Percentiles rank a stretch among this genome's conserved stretches.
Evolutionary conservation across 169 alveolate genomes (phyloP).

Genomic region (Plasmodium inui): DNA sequence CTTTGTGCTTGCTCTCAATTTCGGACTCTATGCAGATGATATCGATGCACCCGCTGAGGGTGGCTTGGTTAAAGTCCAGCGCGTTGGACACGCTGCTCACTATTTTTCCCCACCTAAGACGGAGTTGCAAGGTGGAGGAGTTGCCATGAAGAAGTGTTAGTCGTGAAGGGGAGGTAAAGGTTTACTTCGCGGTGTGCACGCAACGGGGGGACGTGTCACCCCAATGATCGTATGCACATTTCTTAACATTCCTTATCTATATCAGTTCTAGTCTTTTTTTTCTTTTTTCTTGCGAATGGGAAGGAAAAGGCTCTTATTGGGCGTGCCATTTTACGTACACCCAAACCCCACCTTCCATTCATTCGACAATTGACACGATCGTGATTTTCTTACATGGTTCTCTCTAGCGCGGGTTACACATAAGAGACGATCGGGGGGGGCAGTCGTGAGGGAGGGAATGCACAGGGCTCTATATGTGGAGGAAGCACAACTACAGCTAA

Average conservation of each 20-base stretch:
- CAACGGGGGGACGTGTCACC: background rate
- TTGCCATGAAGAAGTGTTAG: background rate
- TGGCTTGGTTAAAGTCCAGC: constrained; percentile 93
- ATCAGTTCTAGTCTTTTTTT: background rate
- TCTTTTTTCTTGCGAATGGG: background rate
- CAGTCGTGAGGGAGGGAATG: background rate
- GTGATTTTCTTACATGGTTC: background rate
- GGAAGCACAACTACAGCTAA: background rate
- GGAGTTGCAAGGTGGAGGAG: background rate
- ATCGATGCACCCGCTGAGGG: constrained; percentile 95
- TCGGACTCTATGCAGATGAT: constrained; percentile 90
- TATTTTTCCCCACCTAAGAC: constrained; percentile 91
- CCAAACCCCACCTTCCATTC: background rate
- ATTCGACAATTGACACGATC: background rate
- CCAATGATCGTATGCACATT: background rate
- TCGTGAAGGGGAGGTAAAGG: background rate
- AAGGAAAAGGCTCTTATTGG: background rate
- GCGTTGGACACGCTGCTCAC: constrained; percentile 92
- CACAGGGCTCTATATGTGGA: background rate
- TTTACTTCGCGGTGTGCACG: background rate
- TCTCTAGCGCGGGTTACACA: background rate
- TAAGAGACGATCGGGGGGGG: background rate
- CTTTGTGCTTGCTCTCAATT: constrained; percentile 7
- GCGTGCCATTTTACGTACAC: background rate
- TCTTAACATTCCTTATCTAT: background rate